Evolutionary conservation across 108 stramenopile species (phyloP), one percentile per base, ranked within the genome.

Genomic region (Nitzschia palea): DNA sequence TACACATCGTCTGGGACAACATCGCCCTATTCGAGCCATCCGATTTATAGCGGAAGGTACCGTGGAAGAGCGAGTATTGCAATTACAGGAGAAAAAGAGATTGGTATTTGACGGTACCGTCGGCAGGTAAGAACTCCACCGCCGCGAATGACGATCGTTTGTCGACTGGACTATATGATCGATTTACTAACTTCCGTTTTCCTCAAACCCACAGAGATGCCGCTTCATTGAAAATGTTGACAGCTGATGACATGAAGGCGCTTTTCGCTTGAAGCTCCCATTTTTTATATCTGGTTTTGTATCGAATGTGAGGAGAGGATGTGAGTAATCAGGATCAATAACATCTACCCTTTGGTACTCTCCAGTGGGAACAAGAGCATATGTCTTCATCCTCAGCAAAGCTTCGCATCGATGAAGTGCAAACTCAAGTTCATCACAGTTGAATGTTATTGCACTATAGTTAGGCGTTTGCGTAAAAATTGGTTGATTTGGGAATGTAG

Each of bases 21-120:
- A 86, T 58, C 82, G 95, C 22, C 90, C 96, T 0, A 97, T 99
- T 68, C 80, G 86, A 33, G 98, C 98, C 12, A 83, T 96, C 20
- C 83, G 99, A 31, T 97, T 98, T 76, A 95, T 99, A 63, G 87
- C 91, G 10, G 92, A 97, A 63, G 85, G 97, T 65, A 98, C 97
- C 15, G 96, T 99, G 14, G 99, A 99, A 72, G 98, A 97, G 58
- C 80, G 97, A 23, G 97, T 99, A 42, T 74, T 99, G 8, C 93
- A 95, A 48, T 76, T 99, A 8, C 99, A 99, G 73, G 96, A 98
- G 47, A 97, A 97, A 83, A 99, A 99, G 72, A 58, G 90, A 30
- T 78, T 94, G 12, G 95, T 99, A 6, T 98, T 97, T 77, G 97
- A 97, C 69, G 94, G 95, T 15, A 97, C 98, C 0, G 95, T 99